Evolutionary conservation across 2,329 filamentous ascomycete genomes (phyloP).

Genomic region (Colletotrichum endophyticum): DNA sequence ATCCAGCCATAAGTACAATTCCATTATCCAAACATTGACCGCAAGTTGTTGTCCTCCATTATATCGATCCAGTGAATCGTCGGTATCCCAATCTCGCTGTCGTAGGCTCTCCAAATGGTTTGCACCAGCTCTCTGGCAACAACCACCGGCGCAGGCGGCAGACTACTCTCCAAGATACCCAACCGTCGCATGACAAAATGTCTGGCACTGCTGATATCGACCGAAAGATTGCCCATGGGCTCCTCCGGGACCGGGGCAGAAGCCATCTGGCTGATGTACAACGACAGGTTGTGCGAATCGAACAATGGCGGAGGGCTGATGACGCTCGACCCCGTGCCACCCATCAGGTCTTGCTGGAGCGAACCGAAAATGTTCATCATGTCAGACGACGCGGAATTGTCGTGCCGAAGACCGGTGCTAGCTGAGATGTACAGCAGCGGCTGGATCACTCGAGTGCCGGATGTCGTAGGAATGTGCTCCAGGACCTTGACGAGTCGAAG

Average conservation of each 20-base stretch:
- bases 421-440: slow-evolving; percentile 41
- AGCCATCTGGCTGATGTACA: slow-evolving; percentile 21
- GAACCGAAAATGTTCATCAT: neutral
- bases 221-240: slow-evolving; percentile 25
- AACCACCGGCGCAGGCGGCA: slow-evolving; percentile 45
- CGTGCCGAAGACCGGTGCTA: slow-evolving; percentile 36
- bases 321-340: neutral
- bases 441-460: slow-evolving; percentile 40
- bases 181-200: slow-evolving; percentile 42
- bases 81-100: slow-evolving; percentile 35
- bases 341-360: slow-evolving; percentile 16
- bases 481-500: slow-evolving; percentile 35
- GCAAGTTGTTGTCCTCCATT: slow-evolving; percentile 39
- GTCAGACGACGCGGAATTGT: slow-evolving; percentile 7
- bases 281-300: neutral
- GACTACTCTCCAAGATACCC: slow-evolving; percentile 39
- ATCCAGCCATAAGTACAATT: neutral
- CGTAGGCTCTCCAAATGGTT: slow-evolving; percentile 46
- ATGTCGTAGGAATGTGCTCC: slow-evolving; percentile 37
- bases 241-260: slow-evolving; percentile 7
- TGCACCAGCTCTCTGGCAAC: slow-evolving; percentile 46
- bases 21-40: slow-evolving; percentile 36
- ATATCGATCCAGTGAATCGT: slow-evolving; percentile 48
- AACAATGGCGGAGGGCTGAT: neutral
- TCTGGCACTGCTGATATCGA: slow-evolving; percentile 43